Percentiles rank a stretch among this genome's conserved stretches.
phyloP scores from a whole-genome alignment of 257 asterid genomes.

The Handroanthus guayacan region DNA sequence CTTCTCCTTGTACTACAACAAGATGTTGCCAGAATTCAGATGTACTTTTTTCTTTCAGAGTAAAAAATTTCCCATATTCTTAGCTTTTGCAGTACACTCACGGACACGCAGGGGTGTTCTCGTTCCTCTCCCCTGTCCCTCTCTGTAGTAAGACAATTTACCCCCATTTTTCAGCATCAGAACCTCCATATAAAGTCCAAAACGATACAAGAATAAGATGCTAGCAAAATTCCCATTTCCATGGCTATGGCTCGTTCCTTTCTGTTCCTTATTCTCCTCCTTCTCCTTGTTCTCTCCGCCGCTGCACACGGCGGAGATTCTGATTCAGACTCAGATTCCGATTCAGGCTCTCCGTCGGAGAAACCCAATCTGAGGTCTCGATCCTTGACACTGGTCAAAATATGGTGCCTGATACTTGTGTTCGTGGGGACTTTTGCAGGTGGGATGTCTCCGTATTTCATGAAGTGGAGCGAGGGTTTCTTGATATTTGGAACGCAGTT shows the following conservation, averaged over 20 bases:
- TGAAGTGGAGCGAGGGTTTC: conserved; percentile 88
- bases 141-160: conserved; percentile 22
- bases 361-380: conserved; percentile 69
- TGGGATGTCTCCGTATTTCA: conserved; percentile 84
- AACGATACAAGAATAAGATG: neutral
- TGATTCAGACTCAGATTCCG: conserved; percentile 43
- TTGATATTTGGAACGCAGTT: conserved; percentile 83
- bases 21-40: neutral
- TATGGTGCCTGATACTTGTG: conserved; percentile 83
- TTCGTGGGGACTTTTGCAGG: conserved; percentile 77
- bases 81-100: neutral
- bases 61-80: neutral
- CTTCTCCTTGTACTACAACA: neutral
- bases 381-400: conserved; percentile 64
- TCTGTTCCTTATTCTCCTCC: conserved; percentile 47
- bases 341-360: conserved; percentile 41
- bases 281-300: conserved; percentile 56
- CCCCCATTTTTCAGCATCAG: neutral
- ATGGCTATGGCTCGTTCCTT: conserved; percentile 70
- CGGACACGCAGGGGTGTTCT: neutral
- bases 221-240: conserved; percentile 25
- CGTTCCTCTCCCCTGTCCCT: neutral
- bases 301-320: conserved; percentile 64
- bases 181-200: neutral
- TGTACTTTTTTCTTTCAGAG: neutral